Percentiles rank a stretch among this genome's conserved stretches.
These are phyloP conservation scores for Tolypocladium ovalisporum DNA, from an alignment of 2,329 filamentous ascomycete species.

Conservation along the genomic window DNA sequence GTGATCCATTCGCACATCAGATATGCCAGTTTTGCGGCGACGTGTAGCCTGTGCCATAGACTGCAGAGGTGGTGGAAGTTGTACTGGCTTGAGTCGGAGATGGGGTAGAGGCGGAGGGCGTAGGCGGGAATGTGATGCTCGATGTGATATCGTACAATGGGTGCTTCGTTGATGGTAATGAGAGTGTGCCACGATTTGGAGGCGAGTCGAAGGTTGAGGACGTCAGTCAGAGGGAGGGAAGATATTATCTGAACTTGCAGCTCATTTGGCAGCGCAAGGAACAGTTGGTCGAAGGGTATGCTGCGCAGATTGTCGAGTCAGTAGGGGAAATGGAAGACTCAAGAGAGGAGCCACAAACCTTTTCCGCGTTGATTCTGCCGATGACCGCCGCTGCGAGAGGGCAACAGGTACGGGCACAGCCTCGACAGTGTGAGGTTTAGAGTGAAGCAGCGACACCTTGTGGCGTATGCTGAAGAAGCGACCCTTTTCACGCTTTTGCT, in stretches of 20 bases:
- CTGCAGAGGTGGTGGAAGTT: conserved; percentile 53
- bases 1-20: conserved; percentile 55
- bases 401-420: conserved; percentile 4
- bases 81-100: conserved; percentile 32
- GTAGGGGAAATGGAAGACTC: neutral
- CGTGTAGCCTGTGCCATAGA: conserved; percentile 55
- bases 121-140: conserved; percentile 49
- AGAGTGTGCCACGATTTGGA: conserved; percentile 50
- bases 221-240: conserved; percentile 46
- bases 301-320: conserved; percentile 17
- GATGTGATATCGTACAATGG: conserved; percentile 51
- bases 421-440: conserved; percentile 17
- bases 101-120: conserved; percentile 47
- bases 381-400: conserved; percentile 8
- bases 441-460: conserved; percentile 24
- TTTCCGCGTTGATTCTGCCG: conserved; percentile 17
- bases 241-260: conserved; percentile 53
- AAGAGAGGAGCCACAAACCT: conserved; percentile 14
- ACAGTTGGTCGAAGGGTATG: conserved; percentile 43
- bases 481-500: conserved; percentile 29
- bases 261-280: conserved; percentile 47
- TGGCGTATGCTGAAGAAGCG: conserved; percentile 30
- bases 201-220: conserved; percentile 46
- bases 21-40: conserved; percentile 50
- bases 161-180: conserved; percentile 47